A percentile compares a stretch with the other conserved stretches of the same genome.
phyloP scores from a whole-genome alignment of 108 stramenopile species.

The Skeletonema menzelii region DNA sequence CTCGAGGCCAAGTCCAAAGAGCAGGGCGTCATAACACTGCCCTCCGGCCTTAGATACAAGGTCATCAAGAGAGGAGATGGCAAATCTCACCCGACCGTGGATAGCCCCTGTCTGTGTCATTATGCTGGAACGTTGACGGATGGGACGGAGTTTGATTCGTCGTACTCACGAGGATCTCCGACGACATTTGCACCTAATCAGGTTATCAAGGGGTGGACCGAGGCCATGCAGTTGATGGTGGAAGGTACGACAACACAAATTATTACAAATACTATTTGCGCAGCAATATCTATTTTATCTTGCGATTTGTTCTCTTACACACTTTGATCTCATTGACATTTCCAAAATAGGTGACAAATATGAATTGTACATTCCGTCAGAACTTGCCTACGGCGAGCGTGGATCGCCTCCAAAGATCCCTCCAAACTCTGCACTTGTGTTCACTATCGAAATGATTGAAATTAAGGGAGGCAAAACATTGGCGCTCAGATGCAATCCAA shows the following conservation, averaged over 20 bases:
- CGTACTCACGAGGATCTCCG: constrained; percentile 84
- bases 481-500: constrained; percentile 57
- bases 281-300: not conserved
- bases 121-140: constrained; percentile 89
- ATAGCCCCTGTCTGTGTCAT: constrained; percentile 83
- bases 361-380: constrained; percentile 84
- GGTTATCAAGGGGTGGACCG: constrained; percentile 88
- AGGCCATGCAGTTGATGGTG: constrained; percentile 86
- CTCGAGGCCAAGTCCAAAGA: constrained; percentile 75
- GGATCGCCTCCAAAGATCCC: constrained; percentile 75
- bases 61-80: constrained; percentile 71
- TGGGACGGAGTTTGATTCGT: constrained; percentile 88
- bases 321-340: not conserved
- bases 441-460: constrained; percentile 89
- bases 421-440: constrained; percentile 81
- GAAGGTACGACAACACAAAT: constrained; percentile 37
- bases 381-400: constrained; percentile 89
- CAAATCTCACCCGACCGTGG: constrained; percentile 59
- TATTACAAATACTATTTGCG: not conserved
- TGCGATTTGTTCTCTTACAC: not conserved
- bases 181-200: constrained; percentile 92
- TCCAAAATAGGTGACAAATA: constrained; percentile 62
- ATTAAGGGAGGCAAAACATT: constrained; percentile 66
- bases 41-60: constrained; percentile 88
- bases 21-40: constrained; percentile 69